Percentiles rank a stretch among this genome's conserved stretches.
phyloP scores from a whole-genome alignment of 2,329 filamentous ascomycete species.

The Sporothrix euskadiensis region DNA sequence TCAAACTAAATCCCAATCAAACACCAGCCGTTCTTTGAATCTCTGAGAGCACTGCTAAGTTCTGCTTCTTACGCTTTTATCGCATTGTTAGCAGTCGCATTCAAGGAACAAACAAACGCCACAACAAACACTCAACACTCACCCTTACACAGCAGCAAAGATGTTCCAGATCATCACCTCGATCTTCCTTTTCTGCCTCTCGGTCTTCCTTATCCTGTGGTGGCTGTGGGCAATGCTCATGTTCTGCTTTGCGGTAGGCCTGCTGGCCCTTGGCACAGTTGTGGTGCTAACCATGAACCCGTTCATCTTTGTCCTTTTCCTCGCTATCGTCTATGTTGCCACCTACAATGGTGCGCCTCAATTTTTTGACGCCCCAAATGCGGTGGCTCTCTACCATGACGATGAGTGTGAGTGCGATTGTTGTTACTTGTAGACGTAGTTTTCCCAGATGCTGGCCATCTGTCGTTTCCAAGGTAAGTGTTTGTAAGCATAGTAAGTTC shows the following conservation, averaged over 20 bases:
- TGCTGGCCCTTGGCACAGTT: background rate
- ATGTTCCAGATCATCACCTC: constrained; percentile 6
- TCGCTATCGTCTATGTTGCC: background rate
- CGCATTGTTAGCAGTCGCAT: background rate
- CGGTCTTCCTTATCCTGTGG: constrained; percentile 6
- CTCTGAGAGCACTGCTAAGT: background rate
- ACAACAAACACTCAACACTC: background rate
- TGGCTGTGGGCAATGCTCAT: constrained; percentile 9
- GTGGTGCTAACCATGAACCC: background rate
- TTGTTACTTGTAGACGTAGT: background rate
- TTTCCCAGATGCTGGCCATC: constrained; percentile 8
- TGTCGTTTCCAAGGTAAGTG: background rate
- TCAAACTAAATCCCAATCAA: background rate
- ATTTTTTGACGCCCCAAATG: background rate
- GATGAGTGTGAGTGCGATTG: background rate
- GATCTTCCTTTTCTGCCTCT: background rate
- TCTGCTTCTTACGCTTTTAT: background rate
- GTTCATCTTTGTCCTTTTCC: background rate
- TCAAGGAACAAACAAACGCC: background rate
- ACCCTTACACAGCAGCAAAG: background rate
- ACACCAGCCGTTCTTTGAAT: background rate
- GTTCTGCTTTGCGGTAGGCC: background rate
- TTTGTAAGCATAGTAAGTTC: background rate
- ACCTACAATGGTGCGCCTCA: background rate
- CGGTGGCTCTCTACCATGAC: background rate